Conservation (phyloP, 805 yeast genomes). For the Yarrowia keelungensis region DNA sequence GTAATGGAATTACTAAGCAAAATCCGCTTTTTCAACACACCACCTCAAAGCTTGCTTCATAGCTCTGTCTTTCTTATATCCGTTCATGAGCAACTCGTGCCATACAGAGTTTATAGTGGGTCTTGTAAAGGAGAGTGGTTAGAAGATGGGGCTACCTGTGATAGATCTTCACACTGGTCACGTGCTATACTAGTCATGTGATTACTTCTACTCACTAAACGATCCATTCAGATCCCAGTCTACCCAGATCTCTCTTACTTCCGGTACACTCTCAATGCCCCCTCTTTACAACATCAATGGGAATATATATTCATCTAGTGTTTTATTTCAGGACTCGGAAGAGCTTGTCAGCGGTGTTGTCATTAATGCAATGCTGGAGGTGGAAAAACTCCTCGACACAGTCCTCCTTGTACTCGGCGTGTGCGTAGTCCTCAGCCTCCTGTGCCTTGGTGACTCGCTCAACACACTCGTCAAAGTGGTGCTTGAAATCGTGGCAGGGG, state of each 20-base stretch:
- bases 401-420: conserved; percentile 87
- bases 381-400: conserved; percentile 99
- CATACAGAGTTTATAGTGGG: conserved; percentile 11
- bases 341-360: conserved; percentile 88
- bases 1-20: not conserved
- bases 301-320: conserved; percentile 38
- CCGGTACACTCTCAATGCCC: too few relatives aligned
- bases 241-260: not conserved
- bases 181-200: too few relatives aligned
- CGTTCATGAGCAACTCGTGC: conserved; percentile 25
- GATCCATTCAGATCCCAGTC: too few relatives aligned
- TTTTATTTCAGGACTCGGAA: conserved; percentile 52
- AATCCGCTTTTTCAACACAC: not conserved
- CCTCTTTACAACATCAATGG: conserved; percentile 17
- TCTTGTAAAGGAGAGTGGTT: too few relatives aligned
- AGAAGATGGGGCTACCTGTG: too few relatives aligned
- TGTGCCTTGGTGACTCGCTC: conserved; percentile 90
- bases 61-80: not conserved
- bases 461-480: conserved; percentile 92
- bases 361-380: conserved; percentile 90
- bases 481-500: conserved; percentile 74
- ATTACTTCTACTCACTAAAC: too few relatives aligned
- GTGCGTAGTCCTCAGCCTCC: conserved; percentile 84
- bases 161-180: too few relatives aligned
- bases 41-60: conserved; percentile 11